Conservation (phyloP, 805 yeast species). For the Cephaloascus fragrans region DNA sequence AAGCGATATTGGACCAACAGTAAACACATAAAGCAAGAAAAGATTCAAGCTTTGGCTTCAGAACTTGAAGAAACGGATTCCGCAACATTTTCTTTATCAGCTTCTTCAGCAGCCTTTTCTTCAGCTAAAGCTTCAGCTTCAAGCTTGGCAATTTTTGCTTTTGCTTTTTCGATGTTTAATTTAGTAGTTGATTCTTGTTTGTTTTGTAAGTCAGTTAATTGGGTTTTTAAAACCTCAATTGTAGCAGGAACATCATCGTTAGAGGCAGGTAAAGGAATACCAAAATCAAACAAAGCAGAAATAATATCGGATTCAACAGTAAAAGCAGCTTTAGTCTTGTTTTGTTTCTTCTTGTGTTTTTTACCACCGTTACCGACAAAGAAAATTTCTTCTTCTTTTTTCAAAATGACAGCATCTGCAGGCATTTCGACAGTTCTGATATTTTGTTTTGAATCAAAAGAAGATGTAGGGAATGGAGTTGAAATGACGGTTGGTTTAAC, state of each 20-base stretch:
- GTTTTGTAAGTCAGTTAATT: constrained; percentile 55
- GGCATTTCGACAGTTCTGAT: constrained; percentile 52
- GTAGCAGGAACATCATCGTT: constrained; percentile 61
- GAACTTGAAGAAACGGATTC: neutral
- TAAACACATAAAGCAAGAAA: neutral
- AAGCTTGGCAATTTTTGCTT: constrained; percentile 64
- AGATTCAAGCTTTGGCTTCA: neutral
- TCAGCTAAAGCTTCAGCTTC: constrained; percentile 41
- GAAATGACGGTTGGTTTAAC: constrained; percentile 54
- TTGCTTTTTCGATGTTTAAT: constrained; percentile 64
- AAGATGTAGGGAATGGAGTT: constrained; percentile 11
- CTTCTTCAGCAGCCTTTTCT: constrained; percentile 25
- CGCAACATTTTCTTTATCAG: constrained; percentile 5
- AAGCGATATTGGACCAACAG: neutral
- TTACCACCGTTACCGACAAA: constrained; percentile 45
- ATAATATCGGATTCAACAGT: constrained; percentile 75
- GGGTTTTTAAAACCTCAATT: constrained; percentile 57
- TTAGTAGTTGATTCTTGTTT: constrained; percentile 78
- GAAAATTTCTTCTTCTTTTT: constrained; percentile 51
- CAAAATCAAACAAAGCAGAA: constrained; percentile 65
- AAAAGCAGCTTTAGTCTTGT: constrained; percentile 37
- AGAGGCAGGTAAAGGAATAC: constrained; percentile 69
- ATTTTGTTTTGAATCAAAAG: constrained; percentile 12
- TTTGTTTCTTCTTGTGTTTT: constrained; percentile 40
- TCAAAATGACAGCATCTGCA: constrained; percentile 51